Percentiles rank a stretch among this genome's conserved stretches.
These are phyloP conservation scores for Gossypium laxum DNA, from an alignment of 441 rosid genomes.

Conservation along the genomic window DNA sequence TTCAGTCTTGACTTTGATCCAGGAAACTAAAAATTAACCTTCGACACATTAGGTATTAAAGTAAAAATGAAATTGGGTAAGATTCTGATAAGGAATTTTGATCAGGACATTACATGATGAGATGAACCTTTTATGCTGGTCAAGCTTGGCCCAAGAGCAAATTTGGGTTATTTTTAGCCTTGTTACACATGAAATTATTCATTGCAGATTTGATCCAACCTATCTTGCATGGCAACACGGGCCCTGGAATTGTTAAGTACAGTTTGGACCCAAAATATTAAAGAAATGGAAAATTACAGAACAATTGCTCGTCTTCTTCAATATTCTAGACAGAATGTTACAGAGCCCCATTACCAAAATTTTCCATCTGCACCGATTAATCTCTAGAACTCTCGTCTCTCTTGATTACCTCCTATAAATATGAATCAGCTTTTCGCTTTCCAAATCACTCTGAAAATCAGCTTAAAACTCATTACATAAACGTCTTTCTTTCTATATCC, in stretches of 20 bases:
- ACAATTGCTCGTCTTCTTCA: conserved; percentile 1
- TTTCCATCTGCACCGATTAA: not conserved
- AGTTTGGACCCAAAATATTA: not conserved
- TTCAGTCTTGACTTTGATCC: no score
- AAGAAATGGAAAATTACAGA: not conserved
- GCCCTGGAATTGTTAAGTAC: not conserved
- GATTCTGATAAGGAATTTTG: not conserved
- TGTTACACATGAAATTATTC: not conserved
- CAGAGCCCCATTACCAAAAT: not conserved
- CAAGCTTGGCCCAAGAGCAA: not conserved
- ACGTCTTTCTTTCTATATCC: not conserved
- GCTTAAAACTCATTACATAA: no score
- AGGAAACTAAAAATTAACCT: not conserved
- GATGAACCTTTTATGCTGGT: not conserved
- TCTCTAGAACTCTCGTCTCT: conserved; percentile 9
- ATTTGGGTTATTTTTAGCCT: not conserved
- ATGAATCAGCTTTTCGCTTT: not conserved
- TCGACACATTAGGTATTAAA: not conserved
- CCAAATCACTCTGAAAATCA: not conserved
- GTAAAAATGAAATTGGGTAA: not conserved
- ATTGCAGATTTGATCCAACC: not conserved
- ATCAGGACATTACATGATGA: not conserved
- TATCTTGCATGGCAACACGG: not conserved
- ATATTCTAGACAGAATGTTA: conserved; percentile 9
- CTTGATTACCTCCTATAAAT: not conserved